Evolutionary conservation across 768 basidiomycete species (phyloP), one percentile per base, ranked within the genome.

Genomic region (Boletus rex-veris): DNA sequence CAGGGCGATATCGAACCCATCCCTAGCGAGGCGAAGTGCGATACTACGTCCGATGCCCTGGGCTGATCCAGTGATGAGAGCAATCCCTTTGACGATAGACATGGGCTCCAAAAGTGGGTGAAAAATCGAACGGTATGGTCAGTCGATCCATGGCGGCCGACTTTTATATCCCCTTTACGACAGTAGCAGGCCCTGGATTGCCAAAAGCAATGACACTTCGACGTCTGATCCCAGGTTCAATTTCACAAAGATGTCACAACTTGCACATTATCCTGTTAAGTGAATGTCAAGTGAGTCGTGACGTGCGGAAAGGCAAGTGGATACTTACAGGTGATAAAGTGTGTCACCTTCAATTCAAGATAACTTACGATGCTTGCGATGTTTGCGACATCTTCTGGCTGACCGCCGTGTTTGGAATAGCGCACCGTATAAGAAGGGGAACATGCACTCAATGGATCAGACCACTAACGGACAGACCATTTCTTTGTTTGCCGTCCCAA

Each of bases 281-380:
- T 5, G 21, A 36, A 9, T 5, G n/a, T 53, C 30, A 60, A 46
- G 21, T 10, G 6, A 31, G 5, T 18, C 21, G 21, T 24, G 21
- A 24, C 21, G 4, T 6, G 8, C 24, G 38, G 31, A 31, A 36
- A 19, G 9, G 4, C n/a, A 5, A 30, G 45, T 8, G 5, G 41
- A 49, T 42, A 35, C 64, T 55, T 33, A 58, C 73, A 73, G 7
- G 73, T 75, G 12, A 75, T 61, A 51, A 71, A 72, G 15, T 67
- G 63, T 6, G 73, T 64, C 16, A 67, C 71, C n/a, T 71, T 66
- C 8, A 72, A 74, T 5, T 65, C 72, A 15, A 75, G 59, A 48
- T 66, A 75, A 7, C 73, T 73, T 0, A 74, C 71, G 7, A 70
- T 16, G 9, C 61, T 59, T 24, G 75, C 71, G 7, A 70, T 16